These are phyloP conservation scores for Neotropicomus parvogracilis DNA, from an alignment of 1,284 basidiomycete species.

Conservation along the genomic window DNA sequence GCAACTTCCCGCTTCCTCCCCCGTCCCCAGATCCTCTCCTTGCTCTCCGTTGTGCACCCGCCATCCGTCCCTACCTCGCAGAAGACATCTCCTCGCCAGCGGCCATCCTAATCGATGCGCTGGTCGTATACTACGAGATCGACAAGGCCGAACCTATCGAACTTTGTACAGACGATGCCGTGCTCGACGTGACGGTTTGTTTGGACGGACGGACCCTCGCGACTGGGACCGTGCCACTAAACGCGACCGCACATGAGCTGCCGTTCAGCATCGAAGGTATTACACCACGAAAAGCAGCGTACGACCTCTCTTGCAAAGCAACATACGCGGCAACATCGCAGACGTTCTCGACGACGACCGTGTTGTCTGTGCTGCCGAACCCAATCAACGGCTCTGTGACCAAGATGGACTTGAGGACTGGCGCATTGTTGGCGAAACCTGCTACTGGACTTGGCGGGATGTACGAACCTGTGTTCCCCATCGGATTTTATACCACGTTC, in stretches of 20 bases:
- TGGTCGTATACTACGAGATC: slow-evolving; percentile 27
- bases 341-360: slow-evolving; percentile 44
- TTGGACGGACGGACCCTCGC: slow-evolving; percentile 25
- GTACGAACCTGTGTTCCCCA: slow-evolving; percentile 61
- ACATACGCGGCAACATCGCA: slow-evolving; percentile 42
- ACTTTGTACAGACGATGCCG: slow-evolving; percentile 3
- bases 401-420: slow-evolving; percentile 69
- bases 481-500: slow-evolving; percentile 70
- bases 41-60: slow-evolving; percentile 31
- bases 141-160: slow-evolving; percentile 26
- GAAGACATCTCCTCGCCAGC: slow-evolving; percentile 24
- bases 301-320: slow-evolving; percentile 27
- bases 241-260: slow-evolving; percentile 27
- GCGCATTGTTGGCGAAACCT: slow-evolving; percentile 59
- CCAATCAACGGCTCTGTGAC: slow-evolving; percentile 54
- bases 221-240: slow-evolving; percentile 26
- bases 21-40: slow-evolving; percentile 25
- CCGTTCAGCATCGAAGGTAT: slow-evolving; percentile 24
- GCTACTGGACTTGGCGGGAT: slow-evolving; percentile 44
- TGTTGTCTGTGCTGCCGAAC: slow-evolving; percentile 56
- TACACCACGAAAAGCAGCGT: slow-evolving; percentile 23
- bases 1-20: slow-evolving; percentile 25
- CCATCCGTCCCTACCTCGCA: slow-evolving; percentile 33
- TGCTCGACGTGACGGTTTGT: slow-evolving; percentile 26
- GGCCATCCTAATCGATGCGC: slow-evolving; percentile 27